Evolutionary conservation across 129 eudicot species (phyloP), one percentile per base, ranked within the genome.

Genomic region (Lactuca saligna): DNA sequence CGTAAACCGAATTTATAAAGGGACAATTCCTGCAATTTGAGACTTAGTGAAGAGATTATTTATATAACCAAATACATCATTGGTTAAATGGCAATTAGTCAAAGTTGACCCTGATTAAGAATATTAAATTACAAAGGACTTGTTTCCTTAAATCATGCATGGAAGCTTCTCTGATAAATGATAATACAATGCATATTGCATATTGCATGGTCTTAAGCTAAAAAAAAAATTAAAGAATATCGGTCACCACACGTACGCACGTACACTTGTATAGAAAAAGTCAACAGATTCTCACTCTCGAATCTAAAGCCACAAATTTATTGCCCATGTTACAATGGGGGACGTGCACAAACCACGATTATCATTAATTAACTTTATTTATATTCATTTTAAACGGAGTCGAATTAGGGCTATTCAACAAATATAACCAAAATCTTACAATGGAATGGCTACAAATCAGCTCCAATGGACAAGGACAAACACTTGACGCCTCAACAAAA

Each of bases 101-200:
- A 63, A 51, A 46, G 46, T 63, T 63, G 70, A 73, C 77, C 34
- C 17, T 38, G n/a, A 5, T 35, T 63, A 17, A 35, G 3, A 55
- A 5, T 33, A 33, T 46, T 33, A 65, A 44, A 58, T 38, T 20
- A 73, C 48, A 59, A 60, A 68, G 31, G 49, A 12, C 50, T 39
- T 68, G 65, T 69, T 53, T 68, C 80, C 80, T 76, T 68, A 76
- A 76, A 68, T 76, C 75, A 68, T 76, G 80, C 75, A 76, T 68
- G 75, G 75, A 76, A 76, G 75, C 58, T 76, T 76, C 80, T 49
- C 65, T 61, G 55, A 74, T 39, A 25, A 25, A 25, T 25, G 29
- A 25, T 25, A 1, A 0, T 25, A 25, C 29, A 25, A 68, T 61
- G 46, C 15, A n/a, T n/a, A n/a, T n/a, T n/a, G n/a, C n/a, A n/a